These are phyloP conservation scores for Penicillium chermesinum DNA, from an alignment of 495 filamentous ascomycete species.

Conservation along the genomic window DNA sequence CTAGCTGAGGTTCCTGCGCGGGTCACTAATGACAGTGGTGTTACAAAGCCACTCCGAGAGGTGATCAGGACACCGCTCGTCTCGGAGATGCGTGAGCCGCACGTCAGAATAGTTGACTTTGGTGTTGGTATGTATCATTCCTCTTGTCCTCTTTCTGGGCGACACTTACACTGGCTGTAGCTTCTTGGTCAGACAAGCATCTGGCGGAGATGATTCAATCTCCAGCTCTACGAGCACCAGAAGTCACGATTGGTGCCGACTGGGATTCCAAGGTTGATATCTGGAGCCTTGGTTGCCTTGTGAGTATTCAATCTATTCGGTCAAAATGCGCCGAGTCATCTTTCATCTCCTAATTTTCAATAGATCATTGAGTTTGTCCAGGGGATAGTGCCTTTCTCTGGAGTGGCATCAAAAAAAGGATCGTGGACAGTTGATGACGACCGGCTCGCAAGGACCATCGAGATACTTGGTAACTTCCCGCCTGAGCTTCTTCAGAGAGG, in stretches of 20 bases:
- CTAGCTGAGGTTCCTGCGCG: constrained; percentile 16
- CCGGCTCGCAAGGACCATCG: constrained; percentile 14
- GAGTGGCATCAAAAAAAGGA: constrained; percentile 14
- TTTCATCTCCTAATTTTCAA: neutral
- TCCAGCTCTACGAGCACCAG: constrained; percentile 37
- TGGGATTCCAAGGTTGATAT: constrained; percentile 41
- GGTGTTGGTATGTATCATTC: constrained; percentile 21
- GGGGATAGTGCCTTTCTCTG: constrained; percentile 21
- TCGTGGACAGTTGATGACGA: constrained; percentile 10
- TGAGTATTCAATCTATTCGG: constrained; percentile 17
- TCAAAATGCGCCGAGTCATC: neutral
- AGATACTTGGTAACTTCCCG: constrained; percentile 5
- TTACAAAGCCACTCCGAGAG: constrained; percentile 17
- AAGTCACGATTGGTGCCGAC: constrained; percentile 39
- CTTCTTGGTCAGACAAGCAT: constrained; percentile 27
- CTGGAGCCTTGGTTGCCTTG: constrained; percentile 44
- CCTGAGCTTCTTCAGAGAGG: constrained; percentile 4
- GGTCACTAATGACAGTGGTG: constrained; percentile 2
- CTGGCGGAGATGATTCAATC: constrained; percentile 39
- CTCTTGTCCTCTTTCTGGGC: constrained; percentile 5
- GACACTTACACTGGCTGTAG: constrained; percentile 13
- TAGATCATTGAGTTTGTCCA: constrained; percentile 24
- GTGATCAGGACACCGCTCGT: constrained; percentile 21
- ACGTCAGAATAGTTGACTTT: constrained; percentile 28
- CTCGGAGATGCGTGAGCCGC: constrained; percentile 15